Conservation (phyloP, 2,329 filamentous ascomycete species). For the Talaromyces sp. region DNA sequence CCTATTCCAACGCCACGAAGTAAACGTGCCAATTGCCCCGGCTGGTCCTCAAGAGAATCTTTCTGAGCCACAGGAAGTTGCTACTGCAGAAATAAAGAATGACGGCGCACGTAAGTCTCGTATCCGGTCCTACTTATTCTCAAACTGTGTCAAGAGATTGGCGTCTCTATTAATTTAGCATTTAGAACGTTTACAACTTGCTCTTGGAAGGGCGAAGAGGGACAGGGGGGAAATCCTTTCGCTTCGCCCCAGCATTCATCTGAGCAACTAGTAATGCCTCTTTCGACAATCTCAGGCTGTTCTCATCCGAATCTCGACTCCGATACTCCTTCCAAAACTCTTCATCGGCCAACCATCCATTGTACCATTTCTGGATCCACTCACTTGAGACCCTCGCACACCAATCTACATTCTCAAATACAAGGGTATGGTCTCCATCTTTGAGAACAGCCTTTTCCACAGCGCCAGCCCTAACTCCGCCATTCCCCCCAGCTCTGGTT, state of each 20-base stretch:
- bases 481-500: constrained; percentile 21
- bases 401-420: neutral
- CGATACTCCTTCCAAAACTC: constrained; percentile 1
- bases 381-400: neutral
- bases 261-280: neutral
- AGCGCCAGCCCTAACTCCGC: neutral
- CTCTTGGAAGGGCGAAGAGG: no score
- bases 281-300: constrained; percentile 1
- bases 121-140: no score
- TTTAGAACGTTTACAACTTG: neutral
- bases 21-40: no score
- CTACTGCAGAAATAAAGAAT: no score
- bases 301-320: constrained; percentile 1
- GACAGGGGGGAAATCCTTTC: neutral
- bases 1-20: no score
- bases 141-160: no score
- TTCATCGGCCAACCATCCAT: neutral
- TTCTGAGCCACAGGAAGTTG: no score
- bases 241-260: neutral
- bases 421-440: neutral
- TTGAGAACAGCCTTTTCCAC: neutral
- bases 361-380: neutral
- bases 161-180: no score
- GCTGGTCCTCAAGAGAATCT: no score
- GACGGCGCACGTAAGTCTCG: no score